Evolutionary conservation across 202 grass and related monocot genomes (phyloP).

Genomic region (Panicum virgatum): DNA sequence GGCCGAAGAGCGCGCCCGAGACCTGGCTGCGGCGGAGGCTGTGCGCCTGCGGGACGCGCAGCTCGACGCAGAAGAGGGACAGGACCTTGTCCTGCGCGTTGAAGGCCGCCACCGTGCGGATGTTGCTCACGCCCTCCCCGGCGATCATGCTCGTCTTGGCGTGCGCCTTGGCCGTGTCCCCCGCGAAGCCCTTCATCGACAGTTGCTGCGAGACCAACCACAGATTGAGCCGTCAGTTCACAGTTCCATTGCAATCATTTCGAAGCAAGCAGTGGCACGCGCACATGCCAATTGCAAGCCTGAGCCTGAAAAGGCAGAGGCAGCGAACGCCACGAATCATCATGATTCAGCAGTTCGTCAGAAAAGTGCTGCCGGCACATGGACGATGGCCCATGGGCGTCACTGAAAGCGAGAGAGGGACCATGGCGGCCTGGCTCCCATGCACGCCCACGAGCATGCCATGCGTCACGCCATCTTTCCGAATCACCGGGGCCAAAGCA

Average conservation of each 20-base stretch:
- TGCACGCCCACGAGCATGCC: not conserved
- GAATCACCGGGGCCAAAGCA: not conserved
- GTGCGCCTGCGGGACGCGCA: constrained; percentile 61
- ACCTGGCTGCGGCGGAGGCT: constrained; percentile 70
- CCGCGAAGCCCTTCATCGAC: constrained; percentile 77
- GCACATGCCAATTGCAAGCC: constrained; percentile 16
- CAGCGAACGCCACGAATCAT: too few relatives aligned
- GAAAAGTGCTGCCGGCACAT: not conserved
- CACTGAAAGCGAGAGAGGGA: constrained; percentile 10
- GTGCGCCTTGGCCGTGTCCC: constrained; percentile 80
- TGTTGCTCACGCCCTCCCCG: constrained; percentile 85
- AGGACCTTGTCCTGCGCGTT: constrained; percentile 83
- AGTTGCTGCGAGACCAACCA: constrained; percentile 54
- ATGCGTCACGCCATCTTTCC: constrained; percentile 29
- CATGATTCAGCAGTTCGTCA: not conserved
- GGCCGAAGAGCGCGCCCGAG: constrained; percentile 53
- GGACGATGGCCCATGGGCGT: not conserved
- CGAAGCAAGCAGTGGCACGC: not conserved
- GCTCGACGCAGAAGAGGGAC: constrained; percentile 66
- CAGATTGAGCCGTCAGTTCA: not conserved
- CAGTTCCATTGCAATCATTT: constrained; percentile 2
- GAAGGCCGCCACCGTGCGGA: constrained; percentile 82
- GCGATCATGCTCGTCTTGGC: constrained; percentile 88
- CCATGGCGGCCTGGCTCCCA: not conserved
- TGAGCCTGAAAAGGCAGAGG: not conserved